A percentile compares a stretch with the other conserved stretches of the same genome.
Evolutionary conservation across 306 rosid species (phyloP).

Genomic region (Lithocarpus polystachyus): DNA sequence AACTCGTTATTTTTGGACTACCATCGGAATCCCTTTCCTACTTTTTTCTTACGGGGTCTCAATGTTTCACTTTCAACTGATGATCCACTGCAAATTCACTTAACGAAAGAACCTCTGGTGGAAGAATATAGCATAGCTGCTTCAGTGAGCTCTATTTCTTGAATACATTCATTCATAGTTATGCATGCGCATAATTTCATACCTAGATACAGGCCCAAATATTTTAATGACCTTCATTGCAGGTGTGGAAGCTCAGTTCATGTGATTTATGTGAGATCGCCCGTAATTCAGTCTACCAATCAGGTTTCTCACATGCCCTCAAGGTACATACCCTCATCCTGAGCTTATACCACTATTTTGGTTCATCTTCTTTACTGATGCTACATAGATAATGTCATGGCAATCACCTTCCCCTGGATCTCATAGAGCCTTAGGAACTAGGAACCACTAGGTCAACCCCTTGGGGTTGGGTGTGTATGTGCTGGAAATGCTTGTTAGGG

Average conservation of each 20-base stretch:
- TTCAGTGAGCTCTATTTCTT: conserved; percentile 63
- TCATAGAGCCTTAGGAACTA: no score
- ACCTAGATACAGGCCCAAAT: conserved; percentile 6
- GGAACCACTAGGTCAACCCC: no score
- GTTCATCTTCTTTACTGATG: background rate
- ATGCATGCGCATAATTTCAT: background rate
- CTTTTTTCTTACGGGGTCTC: conserved; percentile 87
- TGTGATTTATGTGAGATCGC: conserved; percentile 97
- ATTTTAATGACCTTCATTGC: conserved; percentile 6
- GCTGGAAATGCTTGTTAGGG: background rate
- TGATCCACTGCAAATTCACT: conserved; percentile 98
- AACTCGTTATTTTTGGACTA: conserved; percentile 93
- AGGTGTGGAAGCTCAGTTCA: conserved; percentile 98
- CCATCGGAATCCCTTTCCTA: conserved; percentile 92
- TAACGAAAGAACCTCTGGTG: conserved; percentile 95
- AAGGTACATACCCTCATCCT: conserved; percentile 50
- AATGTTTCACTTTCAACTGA: conserved; percentile 98
- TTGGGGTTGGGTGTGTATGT: background rate
- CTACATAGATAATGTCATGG: background rate
- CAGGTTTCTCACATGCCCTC: conserved; percentile 92
- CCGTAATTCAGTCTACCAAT: conserved; percentile 93
- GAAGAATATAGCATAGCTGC: conserved; percentile 99
- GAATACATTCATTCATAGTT: no score
- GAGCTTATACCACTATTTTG: background rate
- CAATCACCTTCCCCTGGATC: background rate